Evolutionary conservation across 768 basidiomycete genomes (phyloP).

Genomic region (Termitomyces sp.): DNA sequence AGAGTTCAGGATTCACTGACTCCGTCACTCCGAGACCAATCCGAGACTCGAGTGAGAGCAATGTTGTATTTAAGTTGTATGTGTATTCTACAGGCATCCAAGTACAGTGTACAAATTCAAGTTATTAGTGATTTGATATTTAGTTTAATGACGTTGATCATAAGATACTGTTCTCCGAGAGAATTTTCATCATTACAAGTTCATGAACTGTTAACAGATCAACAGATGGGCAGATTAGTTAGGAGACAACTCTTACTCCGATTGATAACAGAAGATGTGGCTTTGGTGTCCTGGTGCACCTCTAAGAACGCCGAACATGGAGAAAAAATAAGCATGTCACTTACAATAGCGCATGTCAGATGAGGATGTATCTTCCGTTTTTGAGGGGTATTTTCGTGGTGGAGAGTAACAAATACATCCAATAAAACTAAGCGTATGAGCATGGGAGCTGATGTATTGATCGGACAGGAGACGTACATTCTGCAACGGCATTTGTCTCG

Average conservation of each 20-base stretch:
- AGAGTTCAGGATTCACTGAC: no score
- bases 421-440: slow-evolving; percentile 37
- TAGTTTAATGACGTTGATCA: slow-evolving; percentile 16
- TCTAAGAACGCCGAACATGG: slow-evolving; percentile 4
- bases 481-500: slow-evolving; percentile 44
- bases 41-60: no score
- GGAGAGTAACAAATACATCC: slow-evolving; percentile 46
- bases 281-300: slow-evolving; percentile 37
- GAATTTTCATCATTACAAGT: slow-evolving; percentile 30
- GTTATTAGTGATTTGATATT: background rate
- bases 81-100: no score
- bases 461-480: slow-evolving; percentile 38
- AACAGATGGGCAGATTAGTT: background rate
- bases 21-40: no score
- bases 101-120: no score
- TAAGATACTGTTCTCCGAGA: slow-evolving; percentile 30
- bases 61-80: no score
- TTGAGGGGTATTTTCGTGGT: slow-evolving; percentile 45
- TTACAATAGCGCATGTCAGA: slow-evolving; percentile 55
- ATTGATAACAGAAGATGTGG: slow-evolving; percentile 43
- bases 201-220: slow-evolving; percentile 27
- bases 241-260: slow-evolving; percentile 34
- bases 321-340: slow-evolving; percentile 18
- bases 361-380: slow-evolving; percentile 49
- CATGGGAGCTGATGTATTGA: background rate